phyloP scores from a whole-genome alignment of 768 basidiomycete genomes.

The Tricholoma bakamatsutake region DNA sequence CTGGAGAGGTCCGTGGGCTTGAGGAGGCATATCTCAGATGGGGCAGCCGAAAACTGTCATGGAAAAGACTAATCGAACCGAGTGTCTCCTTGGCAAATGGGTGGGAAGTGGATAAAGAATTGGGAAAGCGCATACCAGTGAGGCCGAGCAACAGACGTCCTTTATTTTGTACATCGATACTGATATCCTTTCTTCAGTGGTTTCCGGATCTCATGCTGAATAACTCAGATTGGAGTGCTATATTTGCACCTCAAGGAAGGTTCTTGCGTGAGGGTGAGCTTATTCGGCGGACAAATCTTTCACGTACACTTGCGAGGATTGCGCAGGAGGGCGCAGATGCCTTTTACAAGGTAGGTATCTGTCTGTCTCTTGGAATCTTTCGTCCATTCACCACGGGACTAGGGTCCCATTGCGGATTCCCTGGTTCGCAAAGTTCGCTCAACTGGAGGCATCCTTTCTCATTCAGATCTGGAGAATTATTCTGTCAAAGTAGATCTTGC shows the following conservation, averaged over 20 bases:
- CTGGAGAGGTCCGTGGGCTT: conserved; percentile 86
- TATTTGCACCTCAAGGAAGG: conserved; percentile 75
- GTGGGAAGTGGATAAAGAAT: conserved; percentile 75
- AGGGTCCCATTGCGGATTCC: conserved; percentile 80
- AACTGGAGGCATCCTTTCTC: conserved; percentile 77
- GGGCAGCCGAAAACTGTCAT: conserved; percentile 58
- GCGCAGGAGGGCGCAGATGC: conserved; percentile 72
- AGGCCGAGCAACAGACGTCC: conserved; percentile 21
- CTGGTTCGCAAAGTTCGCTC: conserved; percentile 63
- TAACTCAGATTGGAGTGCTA: conserved; percentile 68
- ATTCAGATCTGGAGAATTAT: conserved; percentile 70
- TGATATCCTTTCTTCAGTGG: conserved; percentile 23
- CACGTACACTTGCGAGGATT: conserved; percentile 67
- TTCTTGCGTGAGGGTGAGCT: conserved; percentile 71
- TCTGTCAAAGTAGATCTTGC: conserved; percentile 64
- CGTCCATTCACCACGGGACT: conserved; percentile 9
- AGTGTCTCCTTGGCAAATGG: conserved; percentile 68
- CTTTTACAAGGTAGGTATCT: conserved; percentile 64
- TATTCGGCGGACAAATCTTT: conserved; percentile 69
- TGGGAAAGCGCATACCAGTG: conserved; percentile 69
- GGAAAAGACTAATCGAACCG: conserved; percentile 77
- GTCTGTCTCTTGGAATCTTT: conserved; percentile 6
- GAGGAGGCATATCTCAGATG: conserved; percentile 79
- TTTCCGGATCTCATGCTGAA: conserved; percentile 53
- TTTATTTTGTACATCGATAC: neutral